phyloP scores from a whole-genome alignment of 2,329 filamentous ascomycete species.

The Shiraia bambusicola region DNA sequence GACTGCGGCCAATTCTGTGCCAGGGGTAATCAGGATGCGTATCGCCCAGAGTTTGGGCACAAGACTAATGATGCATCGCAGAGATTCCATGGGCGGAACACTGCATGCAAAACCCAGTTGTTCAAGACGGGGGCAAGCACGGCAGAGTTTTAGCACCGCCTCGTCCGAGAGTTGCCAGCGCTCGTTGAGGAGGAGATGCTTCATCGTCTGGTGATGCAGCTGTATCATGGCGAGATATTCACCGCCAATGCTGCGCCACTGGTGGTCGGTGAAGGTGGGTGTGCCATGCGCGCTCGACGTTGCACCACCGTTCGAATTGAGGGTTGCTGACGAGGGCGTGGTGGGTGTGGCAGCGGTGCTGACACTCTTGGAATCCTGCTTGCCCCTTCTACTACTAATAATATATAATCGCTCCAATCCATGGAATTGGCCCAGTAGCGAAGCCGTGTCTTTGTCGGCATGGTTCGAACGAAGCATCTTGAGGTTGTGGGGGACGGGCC shows the following conservation, averaged over 20 bases:
- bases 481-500: conserved; percentile 39
- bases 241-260: conserved; percentile 41
- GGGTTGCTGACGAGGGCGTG: conserved; percentile 29
- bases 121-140: conserved; percentile 58
- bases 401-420: conserved; percentile 56
- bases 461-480: conserved; percentile 55
- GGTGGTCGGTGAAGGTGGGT: conserved; percentile 27
- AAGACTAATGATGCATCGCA: conserved; percentile 41
- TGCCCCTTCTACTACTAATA: conserved; percentile 43
- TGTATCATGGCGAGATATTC: conserved; percentile 56
- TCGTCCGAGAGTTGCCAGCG: conserved; percentile 55
- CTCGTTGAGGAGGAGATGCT: conserved; percentile 59
- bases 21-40: conserved; percentile 41
- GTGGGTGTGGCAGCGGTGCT: conserved; percentile 33
- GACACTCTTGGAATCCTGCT: conserved; percentile 22
- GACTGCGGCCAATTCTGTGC: conserved; percentile 28
- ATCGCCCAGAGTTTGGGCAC: conserved; percentile 46
- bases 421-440: conserved; percentile 46
- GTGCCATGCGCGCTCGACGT: conserved; percentile 22
- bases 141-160: conserved; percentile 54
- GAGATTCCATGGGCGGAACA: conserved; percentile 52
- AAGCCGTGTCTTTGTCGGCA: conserved; percentile 48
- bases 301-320: conserved; percentile 18
- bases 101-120: conserved; percentile 58
- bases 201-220: conserved; percentile 53